Base-by-base conservation (phyloP, 2,329 filamentous ascomycete genomes). In the Phoma herbarum region DNA sequence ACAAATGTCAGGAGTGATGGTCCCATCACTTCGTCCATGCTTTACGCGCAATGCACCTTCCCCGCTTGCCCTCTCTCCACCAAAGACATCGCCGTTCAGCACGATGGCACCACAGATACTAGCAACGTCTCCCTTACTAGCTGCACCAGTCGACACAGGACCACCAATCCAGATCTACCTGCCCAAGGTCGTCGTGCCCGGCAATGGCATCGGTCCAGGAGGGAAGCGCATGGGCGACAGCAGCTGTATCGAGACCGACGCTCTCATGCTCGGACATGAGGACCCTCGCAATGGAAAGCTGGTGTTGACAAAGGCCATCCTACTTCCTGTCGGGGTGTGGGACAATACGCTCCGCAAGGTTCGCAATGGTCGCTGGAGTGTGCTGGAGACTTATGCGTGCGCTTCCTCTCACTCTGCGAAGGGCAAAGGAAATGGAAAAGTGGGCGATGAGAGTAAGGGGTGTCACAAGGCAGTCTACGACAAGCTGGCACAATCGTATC, bases 121-220 rank as follows among this genome's bases (percentile, higher is more conserved):
- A 28, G 52, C 55, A n/a, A 66, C 61, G 9, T 65, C 59, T 1
- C 64, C 62, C 23, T 67, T 66, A 23, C 23, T 47, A 9, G n/a
- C 23, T 18, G 18, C 37, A 12, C 45, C 60, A n/a, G 11, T 56
- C 16, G 14, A 46, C 7, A 55, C 59, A 10, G 12, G 8, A 9
- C 59, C 67, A n/a, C 70, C 71, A 1, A 58, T 76, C n/a, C 66
- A 70, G 28, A 68, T 76, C 45, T 74, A 73, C 48, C 52, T 74
- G 37, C 72, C 68, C 1, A 54, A 51, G 8, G 57, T 74, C 37
- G 26, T 74, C 2, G 12, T 65, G 4, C 57, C 66, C 0, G 53
- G 57, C 2, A 64, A 65, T 25, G 33, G 31, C 7, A 25, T 49
- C 16, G 37, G 44, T 0, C 56, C 45, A 26, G 20, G 23, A 18